phyloP scores from a whole-genome alignment of 169 alveolate genomes.

The Cryptosporidium canis region DNA sequence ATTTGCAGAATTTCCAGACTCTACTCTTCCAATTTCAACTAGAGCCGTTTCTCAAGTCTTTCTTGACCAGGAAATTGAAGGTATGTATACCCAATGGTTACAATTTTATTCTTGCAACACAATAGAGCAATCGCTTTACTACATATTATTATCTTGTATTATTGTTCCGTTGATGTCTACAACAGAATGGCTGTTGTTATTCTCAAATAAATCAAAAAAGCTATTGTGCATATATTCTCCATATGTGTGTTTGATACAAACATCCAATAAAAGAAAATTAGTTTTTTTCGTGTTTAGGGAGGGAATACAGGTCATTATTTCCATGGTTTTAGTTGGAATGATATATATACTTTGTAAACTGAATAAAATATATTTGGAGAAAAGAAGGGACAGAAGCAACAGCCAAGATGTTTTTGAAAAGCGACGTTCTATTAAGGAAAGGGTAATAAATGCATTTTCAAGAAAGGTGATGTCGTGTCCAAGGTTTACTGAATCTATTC shows the following conservation, averaged over 20 bases:
- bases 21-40: slow-evolving; percentile 52
- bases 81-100: slow-evolving; percentile 57
- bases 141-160: slow-evolving; percentile 45
- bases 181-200: slow-evolving; percentile 39
- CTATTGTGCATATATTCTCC: slow-evolving; percentile 37
- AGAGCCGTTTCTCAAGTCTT: slow-evolving; percentile 58
- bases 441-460: background rate
- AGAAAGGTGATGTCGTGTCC: background rate
- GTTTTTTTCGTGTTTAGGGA: slow-evolving; percentile 31
- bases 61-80: slow-evolving; percentile 67
- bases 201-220: background rate
- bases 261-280: slow-evolving; percentile 15
- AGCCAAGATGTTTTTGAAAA: background rate
- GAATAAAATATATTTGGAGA: background rate
- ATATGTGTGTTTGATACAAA: slow-evolving; percentile 30
- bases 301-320: slow-evolving; percentile 34
- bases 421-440: background rate
- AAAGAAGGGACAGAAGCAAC: background rate
- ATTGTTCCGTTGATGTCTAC: slow-evolving; percentile 21
- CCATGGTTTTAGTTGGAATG: slow-evolving; percentile 11
- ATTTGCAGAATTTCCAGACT: slow-evolving; percentile 40
- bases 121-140: background rate
- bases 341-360: slow-evolving; percentile 24
- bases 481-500: slow-evolving; percentile 10
- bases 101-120: slow-evolving; percentile 39